Conservation (phyloP, 139 green algal genomes). For the Gonium pectorale region DNA sequence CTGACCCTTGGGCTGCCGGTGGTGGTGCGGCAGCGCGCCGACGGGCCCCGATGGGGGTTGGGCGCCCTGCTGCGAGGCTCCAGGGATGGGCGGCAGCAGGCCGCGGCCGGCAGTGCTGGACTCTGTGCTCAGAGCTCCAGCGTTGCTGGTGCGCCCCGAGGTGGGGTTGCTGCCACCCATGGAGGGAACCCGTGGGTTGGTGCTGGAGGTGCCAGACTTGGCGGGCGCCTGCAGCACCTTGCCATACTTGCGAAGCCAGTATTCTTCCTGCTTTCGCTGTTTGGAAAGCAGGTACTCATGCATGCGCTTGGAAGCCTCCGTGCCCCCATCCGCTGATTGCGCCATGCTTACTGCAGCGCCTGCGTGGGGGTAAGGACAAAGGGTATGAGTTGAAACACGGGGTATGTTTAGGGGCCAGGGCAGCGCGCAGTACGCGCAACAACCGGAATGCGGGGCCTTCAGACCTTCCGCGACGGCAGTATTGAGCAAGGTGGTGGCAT, state of each 20-base stretch:
- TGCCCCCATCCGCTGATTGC: conserved; percentile 6
- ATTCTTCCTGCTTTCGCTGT: conserved; percentile 58
- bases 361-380: too few relatives aligned
- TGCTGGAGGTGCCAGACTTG: conserved; percentile 16
- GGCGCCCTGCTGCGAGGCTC: neutral
- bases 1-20: conserved; percentile 12
- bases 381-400: too few relatives aligned
- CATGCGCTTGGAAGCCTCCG: conserved; percentile 51
- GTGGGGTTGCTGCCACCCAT: neutral
- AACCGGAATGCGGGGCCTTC: too few relatives aligned
- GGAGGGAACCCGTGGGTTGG: neutral
- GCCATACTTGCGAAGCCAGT: conserved; percentile 65
- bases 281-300: conserved; percentile 64
- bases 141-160: conserved; percentile 5
- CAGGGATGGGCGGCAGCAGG: conserved; percentile 27
- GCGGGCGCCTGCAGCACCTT: conserved; percentile 35
- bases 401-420: too few relatives aligned
- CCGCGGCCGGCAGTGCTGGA: neutral
- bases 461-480: too few relatives aligned
- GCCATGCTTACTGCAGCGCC: too few relatives aligned
- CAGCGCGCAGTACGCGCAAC: too few relatives aligned
- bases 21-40: conserved; percentile 13
- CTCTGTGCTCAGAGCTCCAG: neutral
- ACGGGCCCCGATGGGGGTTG: neutral
- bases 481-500: too few relatives aligned